These are phyloP conservation scores for Balamuthia mandrillaris DNA, from an alignment of 208 protist species.

Conservation along the genomic window DNA sequence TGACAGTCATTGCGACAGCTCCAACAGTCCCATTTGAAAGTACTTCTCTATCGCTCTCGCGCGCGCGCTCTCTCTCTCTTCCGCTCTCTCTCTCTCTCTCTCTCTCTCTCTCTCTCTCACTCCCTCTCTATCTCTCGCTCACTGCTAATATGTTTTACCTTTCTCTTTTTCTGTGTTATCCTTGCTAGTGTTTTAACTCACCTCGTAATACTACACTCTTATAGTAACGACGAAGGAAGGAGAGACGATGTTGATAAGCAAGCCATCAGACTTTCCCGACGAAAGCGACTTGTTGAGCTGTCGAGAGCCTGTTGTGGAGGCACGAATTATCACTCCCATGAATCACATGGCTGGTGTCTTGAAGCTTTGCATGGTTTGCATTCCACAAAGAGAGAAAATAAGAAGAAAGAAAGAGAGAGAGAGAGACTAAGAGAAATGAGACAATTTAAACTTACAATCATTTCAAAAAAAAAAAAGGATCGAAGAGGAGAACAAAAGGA, in stretches of 20 bases:
- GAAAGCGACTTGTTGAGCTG: neutral
- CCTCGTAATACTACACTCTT: too few relatives aligned
- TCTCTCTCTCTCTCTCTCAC: too few relatives aligned
- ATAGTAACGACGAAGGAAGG: constrained; percentile 24
- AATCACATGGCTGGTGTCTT: constrained; percentile 85
- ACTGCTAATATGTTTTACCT: neutral
- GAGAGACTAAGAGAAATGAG: neutral
- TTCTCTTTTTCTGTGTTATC: neutral
- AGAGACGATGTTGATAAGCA: constrained; percentile 30
- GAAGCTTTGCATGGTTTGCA: constrained; percentile 45
- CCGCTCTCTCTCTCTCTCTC: neutral
- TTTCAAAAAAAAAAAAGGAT: neutral
- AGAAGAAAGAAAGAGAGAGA: constrained; percentile 17
- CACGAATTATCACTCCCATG: constrained; percentile 81
- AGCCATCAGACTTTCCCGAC: constrained; percentile 47
- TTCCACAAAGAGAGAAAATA: neutral
- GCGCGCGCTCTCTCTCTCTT: too few relatives aligned
- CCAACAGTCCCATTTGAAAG: constrained; percentile 84
- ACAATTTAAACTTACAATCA: neutral
- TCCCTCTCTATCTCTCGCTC: neutral
- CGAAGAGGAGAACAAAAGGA: constrained; percentile 32
- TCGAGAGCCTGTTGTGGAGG: constrained; percentile 83
- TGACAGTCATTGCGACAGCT: constrained; percentile 86
- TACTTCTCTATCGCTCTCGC: too few relatives aligned
- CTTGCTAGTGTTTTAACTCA: neutral